Conservation (phyloP, 768 basidiomycete species). For the Lentinula sp. region DNA sequence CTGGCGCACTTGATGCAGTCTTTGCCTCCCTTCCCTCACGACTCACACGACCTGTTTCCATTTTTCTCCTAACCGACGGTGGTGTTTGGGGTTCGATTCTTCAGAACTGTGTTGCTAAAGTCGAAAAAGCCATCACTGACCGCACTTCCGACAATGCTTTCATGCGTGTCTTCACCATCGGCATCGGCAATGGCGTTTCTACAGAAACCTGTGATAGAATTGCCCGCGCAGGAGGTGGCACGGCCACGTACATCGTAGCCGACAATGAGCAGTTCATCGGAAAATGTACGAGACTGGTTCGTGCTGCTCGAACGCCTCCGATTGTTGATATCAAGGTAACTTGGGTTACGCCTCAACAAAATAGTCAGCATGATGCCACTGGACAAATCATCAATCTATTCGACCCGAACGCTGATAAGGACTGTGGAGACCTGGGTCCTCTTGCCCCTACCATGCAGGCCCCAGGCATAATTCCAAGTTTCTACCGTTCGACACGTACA, state of each 20-base stretch:
- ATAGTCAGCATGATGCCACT: background rate
- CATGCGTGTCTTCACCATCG: constrained; percentile 50
- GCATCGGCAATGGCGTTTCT: constrained; percentile 43
- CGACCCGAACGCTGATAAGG: background rate
- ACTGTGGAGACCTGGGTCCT: constrained; percentile 9
- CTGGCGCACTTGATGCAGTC: constrained; percentile 30
- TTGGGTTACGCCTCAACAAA: constrained; percentile 28
- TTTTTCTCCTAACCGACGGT: constrained; percentile 62
- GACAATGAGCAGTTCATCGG: constrained; percentile 38
- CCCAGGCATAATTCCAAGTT: constrained; percentile 27
- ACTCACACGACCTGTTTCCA: constrained; percentile 29
- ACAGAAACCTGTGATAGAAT: constrained; percentile 46
- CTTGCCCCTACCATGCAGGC: constrained; percentile 23
- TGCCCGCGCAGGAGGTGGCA: constrained; percentile 49
- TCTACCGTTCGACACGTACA: constrained; percentile 21
- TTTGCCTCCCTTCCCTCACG: constrained; percentile 23
- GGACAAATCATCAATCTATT: constrained; percentile 11
- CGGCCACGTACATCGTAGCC: constrained; percentile 34
- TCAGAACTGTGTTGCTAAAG: background rate
- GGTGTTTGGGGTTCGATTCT: constrained; percentile 19
- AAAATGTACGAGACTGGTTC: constrained; percentile 44
- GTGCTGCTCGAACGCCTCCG: constrained; percentile 38
- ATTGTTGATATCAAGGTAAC: constrained; percentile 41
- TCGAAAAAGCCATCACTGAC: background rate
- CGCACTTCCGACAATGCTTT: constrained; percentile 6